phyloP scores from a whole-genome alignment of 805 yeast genomes.

The Wickerhamomyces mucosus region DNA sequence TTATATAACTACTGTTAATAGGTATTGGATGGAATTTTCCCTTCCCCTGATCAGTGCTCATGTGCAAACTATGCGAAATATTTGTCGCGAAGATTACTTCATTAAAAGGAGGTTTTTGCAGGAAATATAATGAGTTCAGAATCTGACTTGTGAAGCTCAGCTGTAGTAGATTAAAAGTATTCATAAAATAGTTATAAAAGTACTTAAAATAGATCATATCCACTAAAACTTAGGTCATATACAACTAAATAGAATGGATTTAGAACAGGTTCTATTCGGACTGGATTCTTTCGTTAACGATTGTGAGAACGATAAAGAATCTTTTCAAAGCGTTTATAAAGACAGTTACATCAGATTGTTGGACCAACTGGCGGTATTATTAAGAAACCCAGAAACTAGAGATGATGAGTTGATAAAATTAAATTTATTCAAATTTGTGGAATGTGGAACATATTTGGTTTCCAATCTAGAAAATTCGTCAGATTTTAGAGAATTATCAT shows the following conservation, averaged over 20 bases:
- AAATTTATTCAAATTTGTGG: slow-evolving; percentile 10
- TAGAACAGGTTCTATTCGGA: slow-evolving; percentile 18
- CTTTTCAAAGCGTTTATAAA: slow-evolving; percentile 8
- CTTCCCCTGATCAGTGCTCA: no score
- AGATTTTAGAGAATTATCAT: slow-evolving; percentile 3
- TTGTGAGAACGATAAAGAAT: slow-evolving; percentile 6
- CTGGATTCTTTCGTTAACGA: slow-evolving; percentile 14
- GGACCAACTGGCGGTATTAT: slow-evolving; percentile 15
- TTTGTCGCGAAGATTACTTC: no score
- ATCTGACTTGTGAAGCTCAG: no score
- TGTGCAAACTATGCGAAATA: no score
- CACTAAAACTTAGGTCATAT: no score
- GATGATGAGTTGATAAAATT: slow-evolving; percentile 6
- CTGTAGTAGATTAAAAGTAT: no score
- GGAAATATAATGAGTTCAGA: no score
- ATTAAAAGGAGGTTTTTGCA: no score
- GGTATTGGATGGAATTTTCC: no score
- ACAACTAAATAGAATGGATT: slow-evolving; percentile 14
- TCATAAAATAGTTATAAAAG: no score
- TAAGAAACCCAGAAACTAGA: slow-evolving; percentile 14
- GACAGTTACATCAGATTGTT: slow-evolving; percentile 16
- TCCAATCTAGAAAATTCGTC: slow-evolving; percentile 1
- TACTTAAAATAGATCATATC: no score
- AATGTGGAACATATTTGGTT: slow-evolving; percentile 8
- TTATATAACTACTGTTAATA: no score